A percentile compares a stretch with the other conserved stretches of the same genome.
Conservation (phyloP, 306 rosid species). For the Dalbergia cochinchinensis region DNA sequence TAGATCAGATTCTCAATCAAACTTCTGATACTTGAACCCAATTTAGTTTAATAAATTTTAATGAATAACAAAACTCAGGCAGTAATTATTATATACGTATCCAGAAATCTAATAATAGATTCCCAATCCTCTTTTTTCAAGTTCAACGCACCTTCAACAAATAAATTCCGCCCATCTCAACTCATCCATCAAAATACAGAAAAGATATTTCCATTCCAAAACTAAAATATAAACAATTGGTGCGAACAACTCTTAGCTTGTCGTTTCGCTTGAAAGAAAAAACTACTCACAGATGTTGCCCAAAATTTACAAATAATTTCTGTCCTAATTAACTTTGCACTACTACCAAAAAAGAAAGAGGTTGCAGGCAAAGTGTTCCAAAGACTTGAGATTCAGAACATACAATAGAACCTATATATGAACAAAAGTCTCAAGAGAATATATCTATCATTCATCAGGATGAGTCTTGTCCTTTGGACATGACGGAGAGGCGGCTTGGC, state of each 20-base stretch:
- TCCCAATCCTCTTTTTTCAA: no score
- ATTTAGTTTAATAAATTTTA: background rate
- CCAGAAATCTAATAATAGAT: no score
- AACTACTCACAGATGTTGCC: background rate
- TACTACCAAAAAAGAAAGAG: background rate
- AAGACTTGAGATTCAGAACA: background rate
- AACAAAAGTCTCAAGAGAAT: background rate
- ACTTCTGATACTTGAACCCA: background rate
- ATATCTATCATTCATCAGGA: background rate
- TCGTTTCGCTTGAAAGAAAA: background rate
- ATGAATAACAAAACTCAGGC: no score
- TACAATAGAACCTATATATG: background rate
- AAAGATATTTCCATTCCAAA: background rate
- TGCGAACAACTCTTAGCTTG: background rate
- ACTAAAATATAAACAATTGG: background rate
- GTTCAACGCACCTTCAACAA: background rate
- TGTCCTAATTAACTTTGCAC: background rate
- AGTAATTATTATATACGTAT: no score
- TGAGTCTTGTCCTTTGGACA: slow-evolving; percentile 53
- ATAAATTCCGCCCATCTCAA: background rate
- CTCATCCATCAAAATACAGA: no score
- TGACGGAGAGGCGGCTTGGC: slow-evolving; percentile 63
- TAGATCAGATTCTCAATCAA: background rate
- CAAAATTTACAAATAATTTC: slow-evolving; percentile 6
- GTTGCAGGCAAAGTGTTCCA: background rate